Conservation (phyloP, 208 protist species). For the Giardia muris region DNA sequence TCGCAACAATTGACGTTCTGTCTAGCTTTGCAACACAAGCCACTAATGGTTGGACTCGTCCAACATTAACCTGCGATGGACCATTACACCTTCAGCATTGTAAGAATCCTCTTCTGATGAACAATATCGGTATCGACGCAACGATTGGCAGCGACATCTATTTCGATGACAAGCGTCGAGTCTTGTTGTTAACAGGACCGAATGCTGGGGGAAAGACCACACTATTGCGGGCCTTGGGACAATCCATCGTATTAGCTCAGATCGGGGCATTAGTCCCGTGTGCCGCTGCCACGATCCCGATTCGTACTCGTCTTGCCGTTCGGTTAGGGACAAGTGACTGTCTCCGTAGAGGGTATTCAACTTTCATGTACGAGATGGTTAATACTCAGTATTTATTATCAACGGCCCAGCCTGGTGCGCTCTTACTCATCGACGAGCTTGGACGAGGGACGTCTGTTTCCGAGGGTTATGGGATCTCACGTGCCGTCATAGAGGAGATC, state of each 20-base stretch:
- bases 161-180: background rate
- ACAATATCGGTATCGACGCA: background rate
- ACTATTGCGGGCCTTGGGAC: background rate
- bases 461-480: slow-evolving; percentile 6
- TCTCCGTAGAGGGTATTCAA: background rate
- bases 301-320: background rate
- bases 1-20: background rate
- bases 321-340: background rate
- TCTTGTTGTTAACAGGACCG: background rate
- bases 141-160: background rate
- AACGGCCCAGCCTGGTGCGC: background rate
- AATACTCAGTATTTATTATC: background rate
- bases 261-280: slow-evolving; percentile 18
- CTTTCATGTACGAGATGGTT: slow-evolving; percentile 20
- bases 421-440: slow-evolving; percentile 24
- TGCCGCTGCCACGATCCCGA: background rate
- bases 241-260: slow-evolving; percentile 12
- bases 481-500: background rate
- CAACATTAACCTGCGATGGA: background rate
- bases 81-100: background rate
- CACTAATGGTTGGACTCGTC: background rate
- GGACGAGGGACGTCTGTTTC: slow-evolving; percentile 6
- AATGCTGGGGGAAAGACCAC: slow-evolving; percentile 15
- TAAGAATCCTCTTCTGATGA: background rate
- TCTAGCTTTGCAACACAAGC: background rate